Percentiles rank a stretch among this genome's conserved stretches.
Conservation (phyloP, 2,329 filamentous ascomycete genomes). For the Ceratocystis diversiconidia region DNA sequence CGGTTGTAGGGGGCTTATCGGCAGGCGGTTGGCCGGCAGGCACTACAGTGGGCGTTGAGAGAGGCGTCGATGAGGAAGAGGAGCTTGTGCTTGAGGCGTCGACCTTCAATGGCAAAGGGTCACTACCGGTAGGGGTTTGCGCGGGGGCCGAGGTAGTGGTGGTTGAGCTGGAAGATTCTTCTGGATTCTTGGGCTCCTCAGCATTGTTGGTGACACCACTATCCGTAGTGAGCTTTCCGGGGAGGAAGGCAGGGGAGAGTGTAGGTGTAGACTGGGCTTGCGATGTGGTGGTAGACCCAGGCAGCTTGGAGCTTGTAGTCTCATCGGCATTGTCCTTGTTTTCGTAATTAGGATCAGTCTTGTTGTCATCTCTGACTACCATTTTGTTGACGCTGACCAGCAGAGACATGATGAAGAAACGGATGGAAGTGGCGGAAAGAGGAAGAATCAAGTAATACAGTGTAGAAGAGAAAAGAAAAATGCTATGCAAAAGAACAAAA, state of each 20-base stretch:
- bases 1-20: neutral
- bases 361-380: neutral
- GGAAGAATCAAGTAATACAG: neutral
- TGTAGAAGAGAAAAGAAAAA: constrained; percentile 2
- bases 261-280: neutral
- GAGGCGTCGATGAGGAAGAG: neutral
- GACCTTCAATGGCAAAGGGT: neutral
- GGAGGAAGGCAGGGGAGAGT: neutral
- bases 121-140: neutral
- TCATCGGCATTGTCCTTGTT: neutral
- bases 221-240: neutral
- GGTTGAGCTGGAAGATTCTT: constrained; percentile 2
- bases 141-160: neutral
- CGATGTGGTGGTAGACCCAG: neutral
- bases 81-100: neutral
- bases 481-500: neutral
- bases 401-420: constrained; percentile 8
- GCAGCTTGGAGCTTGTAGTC: neutral
- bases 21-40: neutral
- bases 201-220: constrained; percentile 9
- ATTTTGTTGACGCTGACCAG: neutral
- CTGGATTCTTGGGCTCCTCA: constrained; percentile 4
- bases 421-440: neutral
- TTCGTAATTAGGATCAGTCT: neutral
- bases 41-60: neutral